A percentile compares a stretch with the other conserved stretches of the same genome.
Evolutionary conservation across 2,329 filamentous ascomycete genomes (phyloP).

Genomic region (Raffaelea ambrosiae): DNA sequence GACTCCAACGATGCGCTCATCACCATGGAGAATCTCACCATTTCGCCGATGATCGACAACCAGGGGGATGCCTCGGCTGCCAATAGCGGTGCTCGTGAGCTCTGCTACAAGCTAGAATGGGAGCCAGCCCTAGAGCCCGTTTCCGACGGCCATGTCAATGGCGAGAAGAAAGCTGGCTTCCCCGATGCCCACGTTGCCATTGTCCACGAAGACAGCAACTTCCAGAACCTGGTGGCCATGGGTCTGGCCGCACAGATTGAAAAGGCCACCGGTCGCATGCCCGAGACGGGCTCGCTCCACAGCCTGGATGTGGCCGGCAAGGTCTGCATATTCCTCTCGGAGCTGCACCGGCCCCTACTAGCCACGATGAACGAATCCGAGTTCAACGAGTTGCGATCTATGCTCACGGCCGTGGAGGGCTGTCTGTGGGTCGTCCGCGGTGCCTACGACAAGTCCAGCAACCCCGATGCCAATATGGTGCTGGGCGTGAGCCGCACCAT

Average conservation of each 20-base stretch:
- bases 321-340: conserved; percentile 32
- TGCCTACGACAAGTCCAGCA: conserved; percentile 25
- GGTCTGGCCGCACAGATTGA: conserved; percentile 24
- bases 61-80: conserved; percentile 16
- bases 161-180: conserved; percentile 8
- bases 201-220: conserved; percentile 24
- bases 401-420: conserved; percentile 25
- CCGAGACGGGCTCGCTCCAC: conserved; percentile 21
- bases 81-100: conserved; percentile 24
- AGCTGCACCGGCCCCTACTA: conserved; percentile 35
- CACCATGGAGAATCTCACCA: conserved; percentile 24
- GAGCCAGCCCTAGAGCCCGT: conserved; percentile 24
- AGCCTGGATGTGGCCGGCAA: conserved; percentile 19
- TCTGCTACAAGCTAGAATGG: conserved; percentile 40
- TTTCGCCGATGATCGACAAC: conserved; percentile 32
- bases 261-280: conserved; percentile 22
- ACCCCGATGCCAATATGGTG: conserved; percentile 33
- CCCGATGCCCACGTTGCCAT: conserved; percentile 26
- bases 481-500: conserved; percentile 35
- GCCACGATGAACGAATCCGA: conserved; percentile 26
- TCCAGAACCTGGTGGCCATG: conserved; percentile 23
- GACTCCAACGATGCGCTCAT: conserved; percentile 22
- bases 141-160: not conserved
- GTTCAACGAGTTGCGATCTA: conserved; percentile 28
- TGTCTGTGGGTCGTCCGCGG: conserved; percentile 32